Conservation (phyloP, 78 protist species). For the Planoprotostelium fungivorum region DNA sequence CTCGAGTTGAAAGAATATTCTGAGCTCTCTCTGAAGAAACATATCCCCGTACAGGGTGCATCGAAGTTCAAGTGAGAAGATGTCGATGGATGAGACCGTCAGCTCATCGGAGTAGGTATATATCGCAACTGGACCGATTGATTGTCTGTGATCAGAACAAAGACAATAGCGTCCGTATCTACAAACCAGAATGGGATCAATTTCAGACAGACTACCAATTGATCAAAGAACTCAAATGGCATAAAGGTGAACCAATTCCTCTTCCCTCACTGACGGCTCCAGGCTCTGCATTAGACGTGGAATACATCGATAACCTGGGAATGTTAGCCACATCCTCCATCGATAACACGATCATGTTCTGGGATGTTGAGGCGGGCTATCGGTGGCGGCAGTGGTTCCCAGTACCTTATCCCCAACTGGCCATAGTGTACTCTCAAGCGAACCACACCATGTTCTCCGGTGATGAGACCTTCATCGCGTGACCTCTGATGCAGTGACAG, state of each 20-base stretch:
- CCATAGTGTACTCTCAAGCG: background rate
- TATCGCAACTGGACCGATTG: background rate
- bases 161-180: background rate
- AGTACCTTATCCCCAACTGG: background rate
- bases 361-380: background rate
- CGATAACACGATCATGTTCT: background rate
- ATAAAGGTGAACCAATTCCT: background rate
- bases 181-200: background rate
- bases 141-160: background rate
- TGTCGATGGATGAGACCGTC: background rate
- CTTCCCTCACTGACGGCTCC: background rate
- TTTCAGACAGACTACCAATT: background rate
- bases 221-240: background rate
- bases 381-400: background rate
- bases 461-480: no score
- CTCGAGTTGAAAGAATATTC: background rate
- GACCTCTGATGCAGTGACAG: background rate
- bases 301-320: background rate
- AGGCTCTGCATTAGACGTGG: background rate
- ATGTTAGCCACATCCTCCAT: background rate
- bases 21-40: background rate
- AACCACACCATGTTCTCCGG: background rate
- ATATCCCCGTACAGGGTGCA: background rate
- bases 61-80: background rate
- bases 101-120: background rate